phyloP scores from a whole-genome alignment of 192 early-diverging fungal species.

The Coemansia sp. region DNA sequence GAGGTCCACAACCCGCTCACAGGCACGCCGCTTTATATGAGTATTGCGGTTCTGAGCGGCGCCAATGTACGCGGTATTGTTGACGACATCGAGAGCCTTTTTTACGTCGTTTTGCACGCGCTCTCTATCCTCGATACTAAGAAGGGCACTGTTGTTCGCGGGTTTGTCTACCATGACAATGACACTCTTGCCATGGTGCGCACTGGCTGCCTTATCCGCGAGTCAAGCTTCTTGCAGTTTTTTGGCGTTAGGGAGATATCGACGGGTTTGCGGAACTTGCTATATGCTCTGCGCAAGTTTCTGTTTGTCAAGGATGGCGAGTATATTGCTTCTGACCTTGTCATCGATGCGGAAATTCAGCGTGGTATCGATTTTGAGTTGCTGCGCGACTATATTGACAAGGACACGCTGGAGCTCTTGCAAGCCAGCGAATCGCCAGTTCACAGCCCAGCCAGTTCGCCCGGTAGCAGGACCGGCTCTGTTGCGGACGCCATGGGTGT shows the following conservation, averaged over 20 bases:
- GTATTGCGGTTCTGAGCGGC: slow-evolving; percentile 6
- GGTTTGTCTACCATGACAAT: neutral
- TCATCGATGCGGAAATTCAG: neutral
- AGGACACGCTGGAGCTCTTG: neutral
- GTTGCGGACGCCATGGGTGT: too few relatives aligned
- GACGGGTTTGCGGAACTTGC: neutral
- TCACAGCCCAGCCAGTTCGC: too few relatives aligned
- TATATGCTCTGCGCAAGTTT: neutral
- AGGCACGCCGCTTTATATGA: neutral
- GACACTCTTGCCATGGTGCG: neutral
- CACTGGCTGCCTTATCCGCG: neutral
- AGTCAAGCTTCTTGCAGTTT: neutral
- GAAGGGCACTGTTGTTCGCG: neutral
- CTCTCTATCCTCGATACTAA: neutral
- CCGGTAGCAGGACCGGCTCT: too few relatives aligned
- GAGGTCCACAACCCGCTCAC: neutral
- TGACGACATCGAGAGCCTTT: slow-evolving; percentile 20
- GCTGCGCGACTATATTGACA: neutral
- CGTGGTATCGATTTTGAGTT: neutral
- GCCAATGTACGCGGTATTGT: neutral
- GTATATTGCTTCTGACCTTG: neutral
- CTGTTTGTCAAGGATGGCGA: neutral
- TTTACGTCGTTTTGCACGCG: slow-evolving; percentile 10
- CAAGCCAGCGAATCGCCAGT: neutral
- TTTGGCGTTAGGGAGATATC: neutral